phyloP scores from a whole-genome alignment of 164 flowering plant species.

The Tinospora cordifolia region DNA sequence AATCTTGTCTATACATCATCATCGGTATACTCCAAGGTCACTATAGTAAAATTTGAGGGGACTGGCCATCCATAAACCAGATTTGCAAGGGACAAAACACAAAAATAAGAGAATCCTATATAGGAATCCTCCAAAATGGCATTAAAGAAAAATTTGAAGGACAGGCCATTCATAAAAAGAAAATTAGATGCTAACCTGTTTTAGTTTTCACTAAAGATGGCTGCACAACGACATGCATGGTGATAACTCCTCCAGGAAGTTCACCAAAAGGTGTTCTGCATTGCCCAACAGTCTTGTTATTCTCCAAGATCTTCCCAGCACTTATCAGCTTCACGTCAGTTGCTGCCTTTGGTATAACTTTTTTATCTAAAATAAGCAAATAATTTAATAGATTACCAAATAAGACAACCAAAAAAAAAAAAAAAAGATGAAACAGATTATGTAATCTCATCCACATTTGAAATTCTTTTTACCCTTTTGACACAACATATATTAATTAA shows the following conservation, averaged over 20 bases:
- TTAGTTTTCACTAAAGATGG: conserved; percentile 33
- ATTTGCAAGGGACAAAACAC: no score
- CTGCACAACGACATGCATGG: conserved; percentile 51
- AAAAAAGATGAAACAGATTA: no score
- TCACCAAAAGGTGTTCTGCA: conserved; percentile 38
- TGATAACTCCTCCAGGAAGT: conserved; percentile 34
- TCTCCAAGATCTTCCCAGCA: conserved; percentile 42
- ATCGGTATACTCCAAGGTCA: no score
- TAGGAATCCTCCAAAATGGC: neutral
- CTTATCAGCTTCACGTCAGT: conserved; percentile 40
- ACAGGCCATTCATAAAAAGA: neutral
- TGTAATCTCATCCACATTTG: no score
- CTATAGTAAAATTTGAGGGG: no score
- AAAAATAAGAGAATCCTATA: no score
- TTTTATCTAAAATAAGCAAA: conserved; percentile 24
- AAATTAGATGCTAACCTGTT: conserved; percentile 19
- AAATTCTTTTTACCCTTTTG: neutral
- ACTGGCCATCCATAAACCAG: no score
- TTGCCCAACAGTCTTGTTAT: conserved; percentile 38
- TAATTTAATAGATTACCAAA: neutral
- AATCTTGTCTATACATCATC: no score
- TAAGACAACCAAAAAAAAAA: neutral
- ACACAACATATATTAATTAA: neutral
- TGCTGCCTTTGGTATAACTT: conserved; percentile 33
- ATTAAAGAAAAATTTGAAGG: neutral